A percentile compares a stretch with the other conserved stretches of the same genome.
Conservation (phyloP, 2,329 filamentous ascomycete species). For the Hawksworthiomyces lignivorus region DNA sequence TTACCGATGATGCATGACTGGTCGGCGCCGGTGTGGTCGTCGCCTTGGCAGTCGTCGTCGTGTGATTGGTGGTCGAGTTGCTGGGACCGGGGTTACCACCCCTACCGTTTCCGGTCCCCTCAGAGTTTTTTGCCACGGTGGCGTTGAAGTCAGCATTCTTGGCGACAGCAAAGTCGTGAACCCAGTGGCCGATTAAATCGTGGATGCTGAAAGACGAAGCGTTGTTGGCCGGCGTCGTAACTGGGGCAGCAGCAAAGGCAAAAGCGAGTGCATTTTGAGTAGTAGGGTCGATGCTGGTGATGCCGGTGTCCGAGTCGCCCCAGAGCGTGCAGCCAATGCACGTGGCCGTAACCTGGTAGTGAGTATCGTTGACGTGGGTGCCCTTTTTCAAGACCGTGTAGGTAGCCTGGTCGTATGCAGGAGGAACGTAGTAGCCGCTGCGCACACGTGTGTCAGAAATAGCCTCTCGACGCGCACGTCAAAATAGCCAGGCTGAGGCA, state of each 20-base stretch:
- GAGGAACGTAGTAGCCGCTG: slow-evolving; percentile 29
- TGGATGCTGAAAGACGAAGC: slow-evolving; percentile 34
- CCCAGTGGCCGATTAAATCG: slow-evolving; percentile 33
- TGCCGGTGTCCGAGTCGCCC: slow-evolving; percentile 32
- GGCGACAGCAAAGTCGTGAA: slow-evolving; percentile 27
- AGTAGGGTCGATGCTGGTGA: slow-evolving; percentile 29
- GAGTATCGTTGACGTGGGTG: slow-evolving; percentile 30
- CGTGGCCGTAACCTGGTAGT: slow-evolving; percentile 32
- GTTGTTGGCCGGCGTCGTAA: slow-evolving; percentile 28
- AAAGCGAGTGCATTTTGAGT: slow-evolving; percentile 32
- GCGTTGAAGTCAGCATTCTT: slow-evolving; percentile 25
- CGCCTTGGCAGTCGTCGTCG: too few species aligned
- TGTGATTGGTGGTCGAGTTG: too few species aligned
- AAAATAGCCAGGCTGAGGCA: too few species aligned
- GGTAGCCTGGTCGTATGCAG: slow-evolving; percentile 21
- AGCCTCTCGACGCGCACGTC: too few species aligned
- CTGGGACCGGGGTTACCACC: too few species aligned
- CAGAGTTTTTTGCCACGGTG: slow-evolving; percentile 5
- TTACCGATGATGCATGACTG: too few species aligned
- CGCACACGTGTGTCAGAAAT: slow-evolving; percentile 2
- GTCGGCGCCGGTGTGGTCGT: too few species aligned
- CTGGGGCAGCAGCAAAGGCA: slow-evolving; percentile 29
- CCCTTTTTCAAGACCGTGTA: slow-evolving; percentile 29
- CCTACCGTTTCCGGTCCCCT: too few species aligned
- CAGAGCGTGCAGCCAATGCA: slow-evolving; percentile 36